These are phyloP conservation scores for Coemansia sp. DNA, from an alignment of 192 early-diverging fungal genomes.

Conservation along the genomic window DNA sequence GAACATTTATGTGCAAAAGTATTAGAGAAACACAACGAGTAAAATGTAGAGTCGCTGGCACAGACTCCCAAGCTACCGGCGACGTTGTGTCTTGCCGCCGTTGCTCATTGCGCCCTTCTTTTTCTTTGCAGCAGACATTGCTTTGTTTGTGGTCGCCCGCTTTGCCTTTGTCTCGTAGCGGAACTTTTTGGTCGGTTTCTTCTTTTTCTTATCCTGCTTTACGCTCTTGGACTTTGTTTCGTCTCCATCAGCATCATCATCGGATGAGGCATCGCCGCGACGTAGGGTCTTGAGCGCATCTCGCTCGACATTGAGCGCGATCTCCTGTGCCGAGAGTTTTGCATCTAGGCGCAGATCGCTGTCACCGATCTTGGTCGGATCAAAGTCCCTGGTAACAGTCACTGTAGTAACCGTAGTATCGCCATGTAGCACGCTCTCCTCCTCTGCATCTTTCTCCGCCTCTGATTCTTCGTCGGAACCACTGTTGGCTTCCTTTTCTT, in stretches of 20 bases:
- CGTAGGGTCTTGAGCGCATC: constrained; percentile 7
- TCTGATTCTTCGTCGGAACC: constrained; percentile 20
- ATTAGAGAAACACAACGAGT: not conserved
- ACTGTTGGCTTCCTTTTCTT: not conserved
- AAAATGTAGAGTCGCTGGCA: not conserved
- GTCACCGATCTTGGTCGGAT: constrained; percentile 39
- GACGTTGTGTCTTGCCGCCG: not conserved
- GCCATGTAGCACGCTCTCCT: constrained; percentile 59
- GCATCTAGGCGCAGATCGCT: constrained; percentile 16
- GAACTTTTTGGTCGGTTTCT: constrained; percentile 37
- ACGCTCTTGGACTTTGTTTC: not conserved
- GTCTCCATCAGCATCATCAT: constrained; percentile 3
- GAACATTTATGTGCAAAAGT: too few relatives aligned
- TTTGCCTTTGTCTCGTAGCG: constrained; percentile 53
- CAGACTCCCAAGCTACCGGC: not conserved
- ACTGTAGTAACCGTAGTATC: constrained; percentile 65
- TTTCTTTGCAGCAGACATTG: not conserved
- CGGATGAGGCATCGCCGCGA: not conserved
- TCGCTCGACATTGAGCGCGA: constrained; percentile 21
- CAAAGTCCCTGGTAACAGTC: constrained; percentile 69
- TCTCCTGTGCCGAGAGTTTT: constrained; percentile 25
- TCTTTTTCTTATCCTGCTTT: constrained; percentile 17
- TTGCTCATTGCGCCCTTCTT: not conserved
- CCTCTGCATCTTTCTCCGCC: constrained; percentile 38
- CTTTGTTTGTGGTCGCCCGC: constrained; percentile 15